Percentiles rank a stretch among this genome's conserved stretches.
Conservation (phyloP, 108 stramenopile species). For the Nannochloropsis granulata region DNA sequence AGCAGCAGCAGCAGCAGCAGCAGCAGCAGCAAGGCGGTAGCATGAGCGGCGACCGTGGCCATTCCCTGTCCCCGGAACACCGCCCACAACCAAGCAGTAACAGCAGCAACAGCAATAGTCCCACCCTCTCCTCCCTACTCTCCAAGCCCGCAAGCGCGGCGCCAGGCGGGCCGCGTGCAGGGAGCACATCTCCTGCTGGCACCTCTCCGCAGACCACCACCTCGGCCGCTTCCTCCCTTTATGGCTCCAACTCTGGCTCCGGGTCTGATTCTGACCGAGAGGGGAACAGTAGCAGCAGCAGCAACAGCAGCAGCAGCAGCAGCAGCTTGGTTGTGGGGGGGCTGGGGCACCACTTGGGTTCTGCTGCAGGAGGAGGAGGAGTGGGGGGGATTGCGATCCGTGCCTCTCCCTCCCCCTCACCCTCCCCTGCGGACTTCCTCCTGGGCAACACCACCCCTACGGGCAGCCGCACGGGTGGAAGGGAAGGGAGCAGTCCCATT, state of each 20-base stretch:
- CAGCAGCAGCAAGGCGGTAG: neutral
- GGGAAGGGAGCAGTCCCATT: neutral
- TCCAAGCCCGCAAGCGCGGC: neutral
- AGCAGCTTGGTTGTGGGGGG: too few species aligned
- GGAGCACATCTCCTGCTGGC: neutral
- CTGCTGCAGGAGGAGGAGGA: too few species aligned
- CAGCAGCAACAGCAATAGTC: neutral
- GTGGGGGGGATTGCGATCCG: neutral
- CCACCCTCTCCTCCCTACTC: neutral
- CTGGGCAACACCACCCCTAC: neutral
- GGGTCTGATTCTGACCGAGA: neutral
- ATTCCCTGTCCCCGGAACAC: too few species aligned
- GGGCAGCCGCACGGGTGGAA: neutral
- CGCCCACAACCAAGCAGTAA: neutral
- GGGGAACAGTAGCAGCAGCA: neutral
- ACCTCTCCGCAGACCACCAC: neutral
- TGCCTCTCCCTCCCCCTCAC: neutral
- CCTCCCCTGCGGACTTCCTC: neutral
- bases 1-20: neutral
- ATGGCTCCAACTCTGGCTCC: neutral
- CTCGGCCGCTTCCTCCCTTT: neutral
- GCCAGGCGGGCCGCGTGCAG: neutral
- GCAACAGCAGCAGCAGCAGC: neutral
- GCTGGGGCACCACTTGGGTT: too few species aligned
- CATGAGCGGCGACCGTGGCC: neutral